These are phyloP conservation scores for Colletotrichum cuscutae DNA, from an alignment of 2,329 filamentous ascomycete species.

Conservation along the genomic window DNA sequence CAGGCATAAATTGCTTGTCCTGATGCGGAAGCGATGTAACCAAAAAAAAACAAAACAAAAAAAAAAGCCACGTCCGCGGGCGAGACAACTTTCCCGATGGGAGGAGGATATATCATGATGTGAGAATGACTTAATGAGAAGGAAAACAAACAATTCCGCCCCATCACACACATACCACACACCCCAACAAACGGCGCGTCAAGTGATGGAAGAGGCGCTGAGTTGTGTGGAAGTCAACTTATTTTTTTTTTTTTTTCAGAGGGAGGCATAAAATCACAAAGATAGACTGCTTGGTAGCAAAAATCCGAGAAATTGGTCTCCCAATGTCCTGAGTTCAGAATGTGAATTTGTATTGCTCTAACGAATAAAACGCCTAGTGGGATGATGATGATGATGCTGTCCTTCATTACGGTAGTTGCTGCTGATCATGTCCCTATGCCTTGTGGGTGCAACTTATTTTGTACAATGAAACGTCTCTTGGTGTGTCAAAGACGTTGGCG, in stretches of 20 bases:
- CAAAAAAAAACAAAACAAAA: not conserved
- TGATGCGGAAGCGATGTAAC: not conserved
- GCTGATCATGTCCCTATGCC: not conserved
- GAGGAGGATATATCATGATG: conserved; percentile 33
- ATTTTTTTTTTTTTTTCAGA: not conserved
- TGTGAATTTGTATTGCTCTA: not conserved
- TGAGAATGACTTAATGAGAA: conserved; percentile 36
- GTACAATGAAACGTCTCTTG: not conserved
- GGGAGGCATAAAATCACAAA: conserved; percentile 1
- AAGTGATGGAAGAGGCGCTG: conserved; percentile 12
- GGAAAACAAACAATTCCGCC: conserved; percentile 2
- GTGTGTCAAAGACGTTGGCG: not conserved
- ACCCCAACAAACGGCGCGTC: not conserved
- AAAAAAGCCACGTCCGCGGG: not conserved
- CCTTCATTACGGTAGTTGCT: not conserved
- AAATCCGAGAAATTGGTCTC: not conserved
- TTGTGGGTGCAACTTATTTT: not conserved
- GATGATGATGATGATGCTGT: not conserved
- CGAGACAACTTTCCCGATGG: not conserved
- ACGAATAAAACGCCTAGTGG: not conserved
- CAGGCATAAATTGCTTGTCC: conserved; percentile 47
- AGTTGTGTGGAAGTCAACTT: not conserved
- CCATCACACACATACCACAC: not conserved
- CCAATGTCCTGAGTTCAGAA: not conserved
- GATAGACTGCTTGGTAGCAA: not conserved